Evolutionary conservation across 805 yeast species (phyloP), one percentile per base, ranked within the genome.

Genomic region (Candida lessepsii): DNA sequence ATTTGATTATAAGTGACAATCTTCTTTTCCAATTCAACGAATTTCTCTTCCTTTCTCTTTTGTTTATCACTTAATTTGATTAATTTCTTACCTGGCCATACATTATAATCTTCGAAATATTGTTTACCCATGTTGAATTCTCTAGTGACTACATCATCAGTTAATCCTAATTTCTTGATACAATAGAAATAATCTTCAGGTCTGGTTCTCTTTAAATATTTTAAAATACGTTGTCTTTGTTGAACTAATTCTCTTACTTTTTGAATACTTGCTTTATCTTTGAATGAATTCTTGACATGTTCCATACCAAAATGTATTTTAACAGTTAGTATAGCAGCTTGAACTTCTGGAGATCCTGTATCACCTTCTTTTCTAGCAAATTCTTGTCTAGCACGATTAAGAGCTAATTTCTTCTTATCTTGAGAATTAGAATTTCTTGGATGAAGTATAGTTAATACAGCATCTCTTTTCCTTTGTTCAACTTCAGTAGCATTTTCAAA

Each of bases 321-420:
- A 35, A 87, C 82, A 0, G 98, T 88, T 67, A 83, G 67, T 19
- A 86, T 75, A 2, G 97, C 98, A 2, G 98, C 96, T 63, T 90
- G 97, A 18, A 90, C 96, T 65, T 91, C 98, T 39, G 95, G 80
- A 2, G 96, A 86, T 2, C 96, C 97, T 1, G 96, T 86, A 60
- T 93, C 98, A 39, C 96, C 96, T 33, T 81, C 88, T 48, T 75
- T 73, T 54, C 96, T 74, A 51, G 79, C 81, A 61, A 91, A 90
- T 65, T 91, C 97, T 51, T 75, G 65, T 37, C 79, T 72, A 1
- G 97, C 96, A 33, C 83, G 60, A 33, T 65, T 64, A 2, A 78
- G 68, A 20, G 87, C 84, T 49, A 77, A 58, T 48, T 78, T 76
- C 53, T 73, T 68, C 42, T 71, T 69, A 47, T 86, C 89, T 14